Evolutionary conservation across 1,284 basidiomycete species (phyloP).

Genomic region (Rhodotorula sp.): DNA sequence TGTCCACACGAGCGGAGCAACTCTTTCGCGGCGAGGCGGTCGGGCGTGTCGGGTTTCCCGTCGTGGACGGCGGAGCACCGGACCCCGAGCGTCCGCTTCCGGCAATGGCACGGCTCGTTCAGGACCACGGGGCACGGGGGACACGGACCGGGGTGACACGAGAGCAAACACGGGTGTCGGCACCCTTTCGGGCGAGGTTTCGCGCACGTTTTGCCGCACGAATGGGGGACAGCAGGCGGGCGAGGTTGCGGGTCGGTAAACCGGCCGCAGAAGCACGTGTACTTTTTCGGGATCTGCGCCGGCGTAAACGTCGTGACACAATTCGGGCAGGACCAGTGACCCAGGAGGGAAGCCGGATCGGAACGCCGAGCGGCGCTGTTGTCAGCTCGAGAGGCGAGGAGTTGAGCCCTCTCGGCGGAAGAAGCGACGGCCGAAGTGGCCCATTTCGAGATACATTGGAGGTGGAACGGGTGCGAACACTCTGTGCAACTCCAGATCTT

Average conservation of each 20-base stretch:
- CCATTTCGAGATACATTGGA: slow-evolving; percentile 76
- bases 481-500: slow-evolving; percentile 76
- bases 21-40: slow-evolving; percentile 8
- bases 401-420: slow-evolving; percentile 55
- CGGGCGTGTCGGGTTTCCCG: slow-evolving; percentile 7
- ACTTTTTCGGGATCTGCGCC: slow-evolving; percentile 61
- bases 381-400: slow-evolving; percentile 34
- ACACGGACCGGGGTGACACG: slow-evolving; percentile 46
- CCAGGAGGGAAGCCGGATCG: slow-evolving; percentile 16
- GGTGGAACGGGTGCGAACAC: slow-evolving; percentile 80
- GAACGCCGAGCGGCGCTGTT: slow-evolving; percentile 13
- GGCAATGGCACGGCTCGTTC: slow-evolving; percentile 21
- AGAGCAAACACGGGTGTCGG: slow-evolving; percentile 70
- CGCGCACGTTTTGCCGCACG: slow-evolving; percentile 72
- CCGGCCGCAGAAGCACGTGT: slow-evolving; percentile 83
- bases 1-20: slow-evolving; percentile 20
- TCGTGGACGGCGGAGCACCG: slow-evolving; percentile 24
- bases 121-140: slow-evolving; percentile 38
- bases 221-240: slow-evolving; percentile 70
- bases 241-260: slow-evolving; percentile 54
- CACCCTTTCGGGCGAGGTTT: slow-evolving; percentile 60
- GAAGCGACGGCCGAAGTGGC: slow-evolving; percentile 51
- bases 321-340: slow-evolving; percentile 45
- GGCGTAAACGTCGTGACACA: slow-evolving; percentile 46
- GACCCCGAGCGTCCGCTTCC: slow-evolving; percentile 11